phyloP scores from a whole-genome alignment of 2,329 filamentous ascomycete species.

The Colletotrichum noveboracense region DNA sequence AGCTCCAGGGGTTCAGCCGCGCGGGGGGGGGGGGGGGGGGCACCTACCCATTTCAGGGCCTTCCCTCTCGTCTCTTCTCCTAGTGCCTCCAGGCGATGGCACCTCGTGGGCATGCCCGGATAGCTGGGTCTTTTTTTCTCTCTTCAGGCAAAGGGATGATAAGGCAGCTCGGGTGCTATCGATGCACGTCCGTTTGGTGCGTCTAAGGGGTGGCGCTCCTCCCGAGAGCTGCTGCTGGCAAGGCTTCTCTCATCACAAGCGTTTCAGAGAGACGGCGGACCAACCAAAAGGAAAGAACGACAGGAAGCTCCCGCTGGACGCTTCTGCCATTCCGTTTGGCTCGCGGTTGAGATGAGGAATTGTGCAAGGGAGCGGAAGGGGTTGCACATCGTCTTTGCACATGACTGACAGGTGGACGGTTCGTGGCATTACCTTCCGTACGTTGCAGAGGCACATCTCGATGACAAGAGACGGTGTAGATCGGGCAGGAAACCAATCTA shows the following conservation, averaged over 20 bases:
- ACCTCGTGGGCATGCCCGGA: not conserved
- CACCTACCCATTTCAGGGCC: not conserved
- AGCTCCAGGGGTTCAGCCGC: not conserved
- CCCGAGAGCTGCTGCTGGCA: not conserved
- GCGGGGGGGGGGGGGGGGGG: no score
- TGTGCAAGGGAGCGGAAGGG: not conserved
- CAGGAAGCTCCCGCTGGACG: not conserved
- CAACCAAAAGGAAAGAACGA: not conserved
- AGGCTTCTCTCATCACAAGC: not conserved
- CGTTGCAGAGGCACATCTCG: not conserved
- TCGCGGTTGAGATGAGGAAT: not conserved
- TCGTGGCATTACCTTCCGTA: not conserved
- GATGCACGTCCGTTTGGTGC: not conserved
- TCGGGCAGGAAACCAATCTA: not conserved
- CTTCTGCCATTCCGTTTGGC: not conserved
- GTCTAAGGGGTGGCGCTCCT: not conserved
- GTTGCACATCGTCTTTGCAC: not conserved
- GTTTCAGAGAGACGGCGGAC: not conserved
- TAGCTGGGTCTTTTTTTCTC: not conserved
- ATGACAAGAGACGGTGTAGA: not conserved
- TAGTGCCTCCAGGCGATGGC: not conserved
- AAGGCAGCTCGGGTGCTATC: not conserved
- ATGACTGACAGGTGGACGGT: not conserved
- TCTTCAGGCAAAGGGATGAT: not conserved
- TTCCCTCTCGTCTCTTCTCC: not conserved